Evolutionary conservation across 768 basidiomycete species (phyloP).

Genomic region (Tylopilus sp.): DNA sequence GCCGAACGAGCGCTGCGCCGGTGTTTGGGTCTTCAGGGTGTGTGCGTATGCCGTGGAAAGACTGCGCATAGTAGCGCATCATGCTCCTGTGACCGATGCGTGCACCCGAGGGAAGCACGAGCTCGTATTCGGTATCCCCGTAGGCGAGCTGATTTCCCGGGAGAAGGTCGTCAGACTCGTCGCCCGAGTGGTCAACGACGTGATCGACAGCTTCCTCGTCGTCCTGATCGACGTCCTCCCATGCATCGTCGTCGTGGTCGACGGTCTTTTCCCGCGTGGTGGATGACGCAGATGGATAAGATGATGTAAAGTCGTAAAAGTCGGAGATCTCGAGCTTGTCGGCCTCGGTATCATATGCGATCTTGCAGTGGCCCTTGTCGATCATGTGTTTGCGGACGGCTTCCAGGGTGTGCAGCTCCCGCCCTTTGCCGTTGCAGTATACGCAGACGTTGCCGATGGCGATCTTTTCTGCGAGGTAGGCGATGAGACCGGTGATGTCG

Average conservation of each 20-base stretch:
- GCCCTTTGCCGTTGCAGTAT: constrained; percentile 78
- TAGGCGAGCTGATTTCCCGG: constrained; percentile 60
- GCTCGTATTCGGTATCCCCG: constrained; percentile 80
- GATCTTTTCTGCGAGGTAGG: constrained; percentile 89
- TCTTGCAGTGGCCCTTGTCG: constrained; percentile 95
- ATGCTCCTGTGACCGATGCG: constrained; percentile 91
- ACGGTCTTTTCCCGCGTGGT: constrained; percentile 1
- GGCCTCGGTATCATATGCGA: constrained; percentile 78
- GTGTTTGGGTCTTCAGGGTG: constrained; percentile 63
- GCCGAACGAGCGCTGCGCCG: constrained; percentile 72
- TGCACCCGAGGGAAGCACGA: constrained; percentile 89
- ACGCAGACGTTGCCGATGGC: constrained; percentile 92
- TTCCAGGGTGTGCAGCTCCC: constrained; percentile 79
- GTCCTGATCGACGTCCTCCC: constrained; percentile 35
- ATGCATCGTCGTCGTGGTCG: constrained; percentile 36
- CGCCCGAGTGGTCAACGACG: constrained; percentile 11
- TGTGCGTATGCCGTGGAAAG: constrained; percentile 48
- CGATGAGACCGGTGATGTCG: constrained; percentile 77
- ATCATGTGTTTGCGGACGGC: constrained; percentile 95
- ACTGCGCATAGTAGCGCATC: constrained; percentile 83
- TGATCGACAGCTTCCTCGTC: constrained; percentile 18
- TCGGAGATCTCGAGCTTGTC: constrained; percentile 89
- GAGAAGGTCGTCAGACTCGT: constrained; percentile 31
- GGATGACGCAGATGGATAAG: constrained; percentile 56
- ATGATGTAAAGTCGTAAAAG: constrained; percentile 86